Evolutionary conservation across 2,329 filamentous ascomycete species (phyloP).

Genomic region (Phaeosphaeriaceae sp.): DNA sequence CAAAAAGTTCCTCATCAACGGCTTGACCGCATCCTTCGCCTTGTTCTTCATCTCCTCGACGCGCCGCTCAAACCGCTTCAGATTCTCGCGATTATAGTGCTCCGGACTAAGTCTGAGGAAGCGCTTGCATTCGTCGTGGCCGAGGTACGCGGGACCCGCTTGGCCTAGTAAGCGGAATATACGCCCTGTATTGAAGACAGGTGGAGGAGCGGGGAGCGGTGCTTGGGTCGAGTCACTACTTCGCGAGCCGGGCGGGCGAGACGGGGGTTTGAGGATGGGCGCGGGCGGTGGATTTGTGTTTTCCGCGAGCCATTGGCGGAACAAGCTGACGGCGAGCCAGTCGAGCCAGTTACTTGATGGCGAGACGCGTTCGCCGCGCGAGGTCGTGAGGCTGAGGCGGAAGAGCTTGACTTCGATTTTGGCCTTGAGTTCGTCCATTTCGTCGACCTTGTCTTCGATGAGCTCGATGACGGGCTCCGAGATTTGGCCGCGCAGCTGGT

Average conservation of each 20-base stretch:
- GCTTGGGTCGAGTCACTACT: conserved; percentile 23
- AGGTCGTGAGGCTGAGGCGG: conserved; percentile 78
- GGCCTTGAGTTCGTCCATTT: conserved; percentile 82
- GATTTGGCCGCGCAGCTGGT: conserved; percentile 73
- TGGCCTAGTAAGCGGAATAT: conserved; percentile 80
- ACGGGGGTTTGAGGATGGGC: conserved; percentile 55
- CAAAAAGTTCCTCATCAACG: conserved; percentile 83
- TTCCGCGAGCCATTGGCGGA: conserved; percentile 92
- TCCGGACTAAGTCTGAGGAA: conserved; percentile 86
- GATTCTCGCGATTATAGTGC: conserved; percentile 83
- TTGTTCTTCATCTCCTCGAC: conserved; percentile 88
- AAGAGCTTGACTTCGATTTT: conserved; percentile 84
- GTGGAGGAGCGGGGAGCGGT: conserved; percentile 43
- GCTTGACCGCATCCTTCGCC: conserved; percentile 81
- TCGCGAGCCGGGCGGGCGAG: conserved; percentile 45
- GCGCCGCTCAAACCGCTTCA: conserved; percentile 83
- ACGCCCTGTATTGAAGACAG: conserved; percentile 69
- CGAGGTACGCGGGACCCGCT: conserved; percentile 70
- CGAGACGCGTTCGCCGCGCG: conserved; percentile 80
- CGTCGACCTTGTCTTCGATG: conserved; percentile 94
- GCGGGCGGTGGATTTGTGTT: conserved; percentile 77
- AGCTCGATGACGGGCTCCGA: conserved; percentile 82
- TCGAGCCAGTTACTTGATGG: conserved; percentile 83
- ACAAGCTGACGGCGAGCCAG: conserved; percentile 86
- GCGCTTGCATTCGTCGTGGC: conserved; percentile 86